Evolutionary conservation across 352 stramenopile species (phyloP), one percentile per base, ranked within the genome.

Genomic region (Pythium biforme): DNA sequence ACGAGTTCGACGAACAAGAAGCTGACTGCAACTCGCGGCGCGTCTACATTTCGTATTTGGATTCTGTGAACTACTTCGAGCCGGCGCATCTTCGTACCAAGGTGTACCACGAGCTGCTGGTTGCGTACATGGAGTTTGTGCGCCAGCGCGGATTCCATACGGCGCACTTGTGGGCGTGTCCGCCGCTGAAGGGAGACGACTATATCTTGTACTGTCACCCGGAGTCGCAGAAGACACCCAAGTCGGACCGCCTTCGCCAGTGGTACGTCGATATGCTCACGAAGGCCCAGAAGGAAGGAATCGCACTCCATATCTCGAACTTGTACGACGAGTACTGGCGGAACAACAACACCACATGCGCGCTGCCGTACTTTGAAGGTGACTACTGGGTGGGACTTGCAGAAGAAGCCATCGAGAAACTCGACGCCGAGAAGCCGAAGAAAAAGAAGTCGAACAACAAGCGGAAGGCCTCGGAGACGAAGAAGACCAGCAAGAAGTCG

Each of bases 121-220:
- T 99, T 52, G 92, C 95, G 5, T 99, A 99, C 65, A 79, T 99
- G 50, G 97, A 99, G 56, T 98, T 99, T 74, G 95, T 99, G 48
- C 97, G 98, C 58, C 79, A 90, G 39, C 89, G 97, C 40, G 98
- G 98, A 2, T 99, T 99, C 74, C 89, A 98, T 59, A 99, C 96
- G 29, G 97, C 96, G 19, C 97, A 99, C 75, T 92, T 99, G 72
- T 99, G 98, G 98, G 98, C 97, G 25, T 99, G 98, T 78, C 98
- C 98, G 25, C 98, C 98, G 29, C 73, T 98, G 12, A 99, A 99
- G 71, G 97, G 97, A 14, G 97, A 99, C 70, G 97, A 99, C 73
- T 99, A 99, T 69, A 99, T 99, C 60, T 77, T 99, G 52, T 99
- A 99, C 70, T 98, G 96, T 60, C 98, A 99, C 72, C 98, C 98